Evolutionary conservation across 768 basidiomycete genomes (phyloP).

Genomic region (Boletus reticuloceps): DNA sequence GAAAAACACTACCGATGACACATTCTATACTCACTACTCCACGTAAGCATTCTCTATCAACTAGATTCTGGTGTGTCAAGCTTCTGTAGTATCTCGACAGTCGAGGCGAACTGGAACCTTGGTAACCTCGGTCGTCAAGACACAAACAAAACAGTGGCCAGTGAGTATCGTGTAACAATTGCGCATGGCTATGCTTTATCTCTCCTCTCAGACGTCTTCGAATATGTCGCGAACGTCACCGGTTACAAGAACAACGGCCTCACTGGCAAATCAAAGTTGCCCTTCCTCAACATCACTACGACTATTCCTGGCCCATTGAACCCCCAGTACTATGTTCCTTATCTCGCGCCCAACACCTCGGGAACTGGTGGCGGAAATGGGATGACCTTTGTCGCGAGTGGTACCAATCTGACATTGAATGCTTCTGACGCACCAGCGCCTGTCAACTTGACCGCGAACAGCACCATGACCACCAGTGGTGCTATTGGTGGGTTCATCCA

Average conservation of each 20-base stretch:
- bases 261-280: constrained; percentile 22
- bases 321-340: constrained; percentile 37
- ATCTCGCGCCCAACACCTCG: constrained; percentile 38
- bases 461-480: no score
- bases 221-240: constrained; percentile 45
- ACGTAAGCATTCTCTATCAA: no score
- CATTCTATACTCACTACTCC: no score
- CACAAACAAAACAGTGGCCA: constrained; percentile 40
- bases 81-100: constrained; percentile 41
- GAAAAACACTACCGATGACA: no score
- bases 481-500: no score
- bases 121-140: constrained; percentile 55
- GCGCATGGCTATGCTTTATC: background rate
- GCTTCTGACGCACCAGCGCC: constrained; percentile 30
- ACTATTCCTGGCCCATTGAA: constrained; percentile 43
- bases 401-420: constrained; percentile 34
- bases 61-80: background rate
- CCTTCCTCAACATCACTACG: constrained; percentile 38
- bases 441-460: constrained; percentile 32
- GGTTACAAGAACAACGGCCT: constrained; percentile 43
- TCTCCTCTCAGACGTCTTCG: constrained; percentile 42
- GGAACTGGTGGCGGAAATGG: constrained; percentile 41
- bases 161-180: background rate
- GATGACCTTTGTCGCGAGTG: constrained; percentile 34
- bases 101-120: constrained; percentile 59